These are phyloP conservation scores for Elsinoe arachidis DNA, from an alignment of 2,329 filamentous ascomycete species.

Conservation along the genomic window DNA sequence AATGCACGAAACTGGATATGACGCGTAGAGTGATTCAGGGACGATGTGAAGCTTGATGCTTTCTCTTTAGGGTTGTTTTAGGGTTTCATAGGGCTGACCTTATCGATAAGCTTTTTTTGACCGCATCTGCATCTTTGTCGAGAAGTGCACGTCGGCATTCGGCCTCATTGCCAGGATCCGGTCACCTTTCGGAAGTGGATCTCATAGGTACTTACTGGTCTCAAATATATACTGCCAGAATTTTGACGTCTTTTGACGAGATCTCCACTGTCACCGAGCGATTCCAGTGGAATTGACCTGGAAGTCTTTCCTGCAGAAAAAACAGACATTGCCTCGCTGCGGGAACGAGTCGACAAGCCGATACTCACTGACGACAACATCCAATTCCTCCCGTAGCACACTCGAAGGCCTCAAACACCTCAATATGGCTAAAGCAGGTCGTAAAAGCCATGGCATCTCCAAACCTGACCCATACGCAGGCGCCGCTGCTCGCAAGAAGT, in stretches of 20 bases:
- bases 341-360: background rate
- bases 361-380: background rate
- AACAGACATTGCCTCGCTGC: background rate
- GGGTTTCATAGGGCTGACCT: slow-evolving; percentile 8
- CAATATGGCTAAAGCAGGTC: slow-evolving; percentile 38
- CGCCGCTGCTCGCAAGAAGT: slow-evolving; percentile 41
- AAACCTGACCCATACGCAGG: slow-evolving; percentile 39
- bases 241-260: background rate
- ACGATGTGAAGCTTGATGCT: background rate
- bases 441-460: slow-evolving; percentile 30
- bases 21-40: slow-evolving; percentile 3
- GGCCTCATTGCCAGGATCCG: background rate
- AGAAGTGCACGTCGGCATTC: background rate
- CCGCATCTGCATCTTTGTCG: background rate
- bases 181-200: no score
- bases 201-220: background rate
- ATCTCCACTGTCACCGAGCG: background rate
- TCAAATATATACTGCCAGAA: background rate
- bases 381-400: background rate
- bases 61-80: background rate
- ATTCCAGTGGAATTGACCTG: no score
- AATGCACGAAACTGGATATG: background rate
- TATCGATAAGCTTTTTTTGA: slow-evolving; percentile 16
- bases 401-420: background rate
- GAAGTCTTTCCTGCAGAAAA: background rate